Base-by-base conservation (phyloP, 805 yeast genomes). In the Candida pini region DNA sequence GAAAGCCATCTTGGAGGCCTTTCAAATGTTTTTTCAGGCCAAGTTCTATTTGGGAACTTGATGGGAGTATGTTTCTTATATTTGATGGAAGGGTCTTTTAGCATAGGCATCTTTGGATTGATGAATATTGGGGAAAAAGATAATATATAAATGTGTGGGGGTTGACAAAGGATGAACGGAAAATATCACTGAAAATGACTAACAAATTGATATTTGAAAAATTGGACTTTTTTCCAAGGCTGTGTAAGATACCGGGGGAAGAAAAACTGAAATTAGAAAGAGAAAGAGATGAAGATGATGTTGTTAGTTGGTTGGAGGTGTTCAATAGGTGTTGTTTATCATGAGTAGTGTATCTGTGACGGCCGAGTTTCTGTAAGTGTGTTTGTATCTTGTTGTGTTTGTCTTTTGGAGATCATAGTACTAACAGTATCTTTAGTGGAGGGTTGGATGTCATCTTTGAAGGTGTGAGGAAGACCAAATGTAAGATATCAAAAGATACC, bases 361-460 rank as follows among this genome's bases (percentile, higher is more conserved):
- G 21, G 67, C 63, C 3, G 74, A 69, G 44, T 69, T 69, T 41
- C 41, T 69, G 61, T 53, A 50, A 28, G 62, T 53, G 9, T 33
- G 12, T 15, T n/a, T n/a, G n/a, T n/a, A n/a, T n/a, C n/a, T n/a
- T n/a, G 4, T 6, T 27, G 19, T 9, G 15, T 10, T 15, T 4
- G 21, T 14, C 15, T 16, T 14, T 9, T 22, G 22, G 17, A 19
- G 18, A n/a, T 12, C 10, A 19, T 13, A 22, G 20, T n/a, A n/a
- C n/a, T n/a, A n/a, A n/a, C n/a, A 13, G 7, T 22, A n/a, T 12
- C 9, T 17, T 8, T 30, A 64, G 69, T 12, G 97, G 97, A 6
- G 97, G 97, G 0, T 65, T 89, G 18, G 97, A 90, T 52, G 80
- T 76, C 28, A 75, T 85, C 2, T 86, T 90, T 40, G 70, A 68